These are phyloP conservation scores for Albizia julibrissin DNA, from an alignment of 306 rosid species.

Conservation along the genomic window DNA sequence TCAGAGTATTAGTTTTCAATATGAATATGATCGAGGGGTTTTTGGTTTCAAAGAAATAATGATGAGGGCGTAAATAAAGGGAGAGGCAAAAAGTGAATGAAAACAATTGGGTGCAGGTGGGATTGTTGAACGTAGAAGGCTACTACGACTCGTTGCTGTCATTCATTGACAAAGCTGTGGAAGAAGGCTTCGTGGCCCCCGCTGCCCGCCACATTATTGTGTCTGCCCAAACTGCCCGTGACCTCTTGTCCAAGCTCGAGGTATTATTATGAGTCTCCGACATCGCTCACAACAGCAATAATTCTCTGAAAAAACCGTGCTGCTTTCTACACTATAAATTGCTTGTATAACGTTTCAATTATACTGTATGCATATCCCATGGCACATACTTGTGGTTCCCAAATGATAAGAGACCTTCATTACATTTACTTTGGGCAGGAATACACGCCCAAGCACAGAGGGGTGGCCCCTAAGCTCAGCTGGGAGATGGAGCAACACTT, in stretches of 20 bases:
- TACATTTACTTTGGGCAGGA: constrained; percentile 43
- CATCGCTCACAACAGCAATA: too few relatives aligned
- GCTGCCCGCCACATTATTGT: constrained; percentile 97
- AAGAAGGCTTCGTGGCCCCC: constrained; percentile 84
- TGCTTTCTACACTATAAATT: too few relatives aligned
- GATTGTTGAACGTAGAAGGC: constrained; percentile 92
- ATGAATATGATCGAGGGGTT: too few relatives aligned
- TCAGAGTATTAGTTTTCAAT: too few relatives aligned
- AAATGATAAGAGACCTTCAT: neutral
- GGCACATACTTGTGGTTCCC: neutral
- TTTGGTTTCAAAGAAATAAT: neutral
- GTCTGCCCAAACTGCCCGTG: constrained; percentile 97
- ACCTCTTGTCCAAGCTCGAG: constrained; percentile 91
- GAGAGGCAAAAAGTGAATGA: too few relatives aligned
- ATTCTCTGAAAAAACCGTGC: too few relatives aligned
- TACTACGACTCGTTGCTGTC: constrained; percentile 83
- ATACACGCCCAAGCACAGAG: constrained; percentile 55
- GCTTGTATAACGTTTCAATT: too few relatives aligned
- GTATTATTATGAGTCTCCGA: constrained; percentile 33
- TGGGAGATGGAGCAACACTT: constrained; percentile 80
- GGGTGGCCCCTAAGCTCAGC: constrained; percentile 48
- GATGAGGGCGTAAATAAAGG: too few relatives aligned
- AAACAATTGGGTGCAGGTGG: constrained; percentile 58
- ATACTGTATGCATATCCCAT: neutral
- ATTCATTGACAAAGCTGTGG: constrained; percentile 94